These are phyloP conservation scores for Penicillium chermesinum DNA, from an alignment of 495 filamentous ascomycete genomes.

Conservation along the genomic window DNA sequence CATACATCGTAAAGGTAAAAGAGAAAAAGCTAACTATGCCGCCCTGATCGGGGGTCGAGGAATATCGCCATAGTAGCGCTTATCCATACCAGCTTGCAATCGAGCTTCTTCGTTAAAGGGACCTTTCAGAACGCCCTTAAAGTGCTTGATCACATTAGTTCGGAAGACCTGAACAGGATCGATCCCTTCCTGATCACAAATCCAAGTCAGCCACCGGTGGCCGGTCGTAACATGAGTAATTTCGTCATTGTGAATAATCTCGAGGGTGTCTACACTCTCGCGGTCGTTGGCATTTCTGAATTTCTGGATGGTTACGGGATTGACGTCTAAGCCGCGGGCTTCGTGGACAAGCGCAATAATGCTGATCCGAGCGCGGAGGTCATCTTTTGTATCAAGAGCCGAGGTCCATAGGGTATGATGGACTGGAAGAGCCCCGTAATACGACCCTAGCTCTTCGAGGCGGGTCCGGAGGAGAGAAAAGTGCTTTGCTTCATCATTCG, in stretches of 20 bases:
- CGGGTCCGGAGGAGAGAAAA: conserved; percentile 47
- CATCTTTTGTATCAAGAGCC: conserved; percentile 41
- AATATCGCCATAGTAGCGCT: conserved; percentile 39
- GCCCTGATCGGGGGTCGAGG: conserved; percentile 9
- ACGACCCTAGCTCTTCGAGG: conserved; percentile 46
- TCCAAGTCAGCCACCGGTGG: conserved; percentile 50
- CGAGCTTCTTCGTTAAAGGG: conserved; percentile 49
- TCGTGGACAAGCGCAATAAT: conserved; percentile 51
- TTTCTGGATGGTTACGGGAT: conserved; percentile 51
- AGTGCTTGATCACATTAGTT: conserved; percentile 43
- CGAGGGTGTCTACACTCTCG: conserved; percentile 42
- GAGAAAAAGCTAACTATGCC: conserved; percentile 2
- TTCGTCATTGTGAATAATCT: conserved; percentile 50
- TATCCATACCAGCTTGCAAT: conserved; percentile 46
- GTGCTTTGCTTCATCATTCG: conserved; percentile 50
- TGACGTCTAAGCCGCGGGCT: conserved; percentile 49
- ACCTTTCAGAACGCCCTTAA: conserved; percentile 40
- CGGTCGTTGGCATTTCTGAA: conserved; percentile 42
- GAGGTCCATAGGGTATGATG: conserved; percentile 50
- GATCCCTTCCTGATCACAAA: conserved; percentile 45
- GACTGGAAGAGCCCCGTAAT: conserved; percentile 47
- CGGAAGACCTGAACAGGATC: conserved; percentile 50
- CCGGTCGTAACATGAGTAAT: conserved; percentile 54
- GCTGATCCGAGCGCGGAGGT: conserved; percentile 47
- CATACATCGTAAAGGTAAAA: conserved; percentile 13